Conservation (phyloP, 1,284 basidiomycete genomes). For the Volvariella volvacea region DNA sequence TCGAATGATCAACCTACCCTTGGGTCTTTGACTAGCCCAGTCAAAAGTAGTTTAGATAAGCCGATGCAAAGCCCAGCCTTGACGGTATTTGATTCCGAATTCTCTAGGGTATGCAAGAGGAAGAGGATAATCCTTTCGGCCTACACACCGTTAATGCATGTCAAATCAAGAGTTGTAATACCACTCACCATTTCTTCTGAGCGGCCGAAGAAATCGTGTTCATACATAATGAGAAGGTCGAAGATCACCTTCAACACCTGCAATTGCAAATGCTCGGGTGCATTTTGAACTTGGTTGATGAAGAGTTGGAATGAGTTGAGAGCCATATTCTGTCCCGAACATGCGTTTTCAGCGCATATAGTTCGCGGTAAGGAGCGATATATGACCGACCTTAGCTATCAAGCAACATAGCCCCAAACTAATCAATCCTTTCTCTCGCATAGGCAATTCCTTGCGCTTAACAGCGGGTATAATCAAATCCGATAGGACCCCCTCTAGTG, state of each 20-base stretch:
- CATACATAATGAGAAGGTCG: constrained; percentile 89
- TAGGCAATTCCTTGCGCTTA: constrained; percentile 74
- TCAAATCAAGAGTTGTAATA: constrained; percentile 2
- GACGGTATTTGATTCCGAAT: constrained; percentile 69
- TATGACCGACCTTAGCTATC: constrained; percentile 61
- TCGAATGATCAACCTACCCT: constrained; percentile 38
- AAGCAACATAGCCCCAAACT: constrained; percentile 88
- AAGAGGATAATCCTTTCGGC: constrained; percentile 69
- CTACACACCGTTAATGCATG: constrained; percentile 28
- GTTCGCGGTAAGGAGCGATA: neutral
- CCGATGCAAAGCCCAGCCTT: constrained; percentile 82
- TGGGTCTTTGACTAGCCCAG: constrained; percentile 76
- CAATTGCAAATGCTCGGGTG: constrained; percentile 73
- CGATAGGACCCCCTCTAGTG: constrained; percentile 83
- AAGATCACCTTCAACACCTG: constrained; percentile 86
- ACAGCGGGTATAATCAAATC: constrained; percentile 92
- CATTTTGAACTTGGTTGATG: constrained; percentile 75
- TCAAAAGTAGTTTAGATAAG: constrained; percentile 84
- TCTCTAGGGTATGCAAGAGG: constrained; percentile 69
- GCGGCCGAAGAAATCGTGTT: constrained; percentile 65
- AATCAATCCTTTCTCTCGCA: constrained; percentile 84
- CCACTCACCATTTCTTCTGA: constrained; percentile 44
- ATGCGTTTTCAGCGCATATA: neutral
- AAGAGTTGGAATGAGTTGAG: constrained; percentile 89
- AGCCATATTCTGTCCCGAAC: constrained; percentile 68